phyloP scores from a whole-genome alignment of 2,329 filamentous ascomycete species.

The Cadophora sp. region DNA sequence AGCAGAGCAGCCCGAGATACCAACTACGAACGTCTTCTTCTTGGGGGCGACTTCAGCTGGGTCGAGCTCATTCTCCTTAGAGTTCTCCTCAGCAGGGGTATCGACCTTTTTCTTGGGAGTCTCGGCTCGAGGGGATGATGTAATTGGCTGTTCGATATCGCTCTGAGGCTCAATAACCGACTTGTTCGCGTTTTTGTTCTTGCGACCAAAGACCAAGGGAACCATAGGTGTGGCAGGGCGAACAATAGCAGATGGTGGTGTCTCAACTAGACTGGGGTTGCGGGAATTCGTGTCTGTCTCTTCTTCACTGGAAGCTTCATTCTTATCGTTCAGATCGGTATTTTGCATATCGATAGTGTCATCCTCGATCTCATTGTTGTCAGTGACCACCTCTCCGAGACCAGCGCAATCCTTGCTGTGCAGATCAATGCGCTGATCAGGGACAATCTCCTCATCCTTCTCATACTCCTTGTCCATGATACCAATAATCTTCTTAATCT shows the following conservation, averaged over 20 bases:
- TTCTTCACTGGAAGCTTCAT: not conserved
- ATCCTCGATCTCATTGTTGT: not conserved
- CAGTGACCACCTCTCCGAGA: not conserved
- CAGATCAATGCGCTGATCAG: not conserved
- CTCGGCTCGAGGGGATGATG: not conserved
- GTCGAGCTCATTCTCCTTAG: not conserved
- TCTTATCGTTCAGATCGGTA: not conserved
- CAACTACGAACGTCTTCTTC: constrained; percentile 30
- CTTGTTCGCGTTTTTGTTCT: not conserved
- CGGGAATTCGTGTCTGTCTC: not conserved
- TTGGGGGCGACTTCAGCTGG: not conserved
- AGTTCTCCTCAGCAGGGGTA: not conserved
- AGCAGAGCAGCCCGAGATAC: constrained; percentile 35
- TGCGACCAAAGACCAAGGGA: not conserved
- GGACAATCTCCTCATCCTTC: not conserved
- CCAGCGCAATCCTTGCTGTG: too few species aligned
- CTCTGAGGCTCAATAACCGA: not conserved
- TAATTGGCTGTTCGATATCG: not conserved
- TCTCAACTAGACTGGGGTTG: not conserved
- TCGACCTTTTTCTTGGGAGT: not conserved
- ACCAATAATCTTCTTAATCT: not conserved
- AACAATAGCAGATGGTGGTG: not conserved
- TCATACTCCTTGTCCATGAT: not conserved
- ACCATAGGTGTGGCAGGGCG: constrained; percentile 1
- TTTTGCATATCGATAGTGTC: not conserved